Percentiles rank a stretch among this genome's conserved stretches.
phyloP scores from a whole-genome alignment of 2,329 filamentous ascomycete genomes.

The Alternaria gaisen region DNA sequence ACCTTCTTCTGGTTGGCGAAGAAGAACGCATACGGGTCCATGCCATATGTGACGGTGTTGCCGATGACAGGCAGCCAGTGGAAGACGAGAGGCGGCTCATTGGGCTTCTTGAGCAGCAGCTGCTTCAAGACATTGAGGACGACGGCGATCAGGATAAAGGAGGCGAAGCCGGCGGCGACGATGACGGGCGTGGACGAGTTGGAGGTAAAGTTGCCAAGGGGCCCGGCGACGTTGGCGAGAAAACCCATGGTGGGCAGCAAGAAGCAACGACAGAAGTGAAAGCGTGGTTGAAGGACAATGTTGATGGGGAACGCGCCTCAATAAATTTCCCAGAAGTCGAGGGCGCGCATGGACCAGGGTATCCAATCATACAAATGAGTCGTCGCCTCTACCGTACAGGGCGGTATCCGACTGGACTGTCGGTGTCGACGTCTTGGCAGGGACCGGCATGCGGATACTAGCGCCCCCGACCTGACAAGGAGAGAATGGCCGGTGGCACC shows the following conservation, averaged over 20 bases:
- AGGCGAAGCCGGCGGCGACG: constrained; percentile 54
- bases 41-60: constrained; percentile 92
- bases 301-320: constrained; percentile 27
- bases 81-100: constrained; percentile 70
- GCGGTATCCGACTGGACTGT: constrained; percentile 19
- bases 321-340: constrained; percentile 40
- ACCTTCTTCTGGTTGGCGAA: constrained; percentile 76
- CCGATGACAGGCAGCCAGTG: constrained; percentile 78
- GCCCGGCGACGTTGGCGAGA: constrained; percentile 58
- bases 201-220: constrained; percentile 58
- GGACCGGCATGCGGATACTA: constrained; percentile 21
- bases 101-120: constrained; percentile 80
- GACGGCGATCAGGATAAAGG: constrained; percentile 66
- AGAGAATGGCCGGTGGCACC: constrained; percentile 27
- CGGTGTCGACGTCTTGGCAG: constrained; percentile 27
- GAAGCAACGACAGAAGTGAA: constrained; percentile 9
- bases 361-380: constrained; percentile 9
- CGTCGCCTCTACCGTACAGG: constrained; percentile 24
- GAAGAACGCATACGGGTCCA: constrained; percentile 92
- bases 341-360: constrained; percentile 30
- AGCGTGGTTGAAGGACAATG: constrained; percentile 14
- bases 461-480: constrained; percentile 15
- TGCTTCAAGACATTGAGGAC: constrained; percentile 82
- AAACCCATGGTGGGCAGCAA: constrained; percentile 59
- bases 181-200: constrained; percentile 55